These are phyloP conservation scores for Wickerhamomyces queroliae DNA, from an alignment of 805 yeast genomes.

Conservation along the genomic window DNA sequence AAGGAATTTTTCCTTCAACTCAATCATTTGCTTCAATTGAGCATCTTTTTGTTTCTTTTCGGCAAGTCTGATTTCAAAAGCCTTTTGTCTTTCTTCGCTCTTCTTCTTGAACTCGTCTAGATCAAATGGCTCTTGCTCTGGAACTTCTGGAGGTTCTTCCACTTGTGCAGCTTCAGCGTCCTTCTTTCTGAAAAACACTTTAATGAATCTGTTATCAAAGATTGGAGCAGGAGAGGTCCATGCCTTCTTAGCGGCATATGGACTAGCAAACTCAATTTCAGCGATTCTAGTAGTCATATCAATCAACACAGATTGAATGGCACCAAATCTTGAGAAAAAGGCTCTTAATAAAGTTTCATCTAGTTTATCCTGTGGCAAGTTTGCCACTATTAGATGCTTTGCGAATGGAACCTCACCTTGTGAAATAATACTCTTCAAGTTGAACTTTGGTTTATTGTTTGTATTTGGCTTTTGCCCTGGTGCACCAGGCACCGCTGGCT, in stretches of 20 bases:
- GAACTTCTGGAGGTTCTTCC: slow-evolving; percentile 2
- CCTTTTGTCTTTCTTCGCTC: slow-evolving; percentile 35
- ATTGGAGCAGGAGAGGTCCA: slow-evolving; percentile 38
- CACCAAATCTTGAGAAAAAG: slow-evolving; percentile 38
- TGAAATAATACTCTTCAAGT: slow-evolving; percentile 4
- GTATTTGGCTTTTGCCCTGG: slow-evolving; percentile 1
- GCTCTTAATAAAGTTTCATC: slow-evolving; percentile 25
- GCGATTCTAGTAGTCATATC: slow-evolving; percentile 25
- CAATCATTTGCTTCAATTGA: slow-evolving; percentile 26
- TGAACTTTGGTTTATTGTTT: slow-evolving; percentile 4
- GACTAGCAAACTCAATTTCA: slow-evolving; percentile 31
- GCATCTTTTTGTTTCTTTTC: slow-evolving; percentile 28
- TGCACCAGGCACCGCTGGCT: not conserved
- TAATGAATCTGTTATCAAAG: slow-evolving; percentile 43
- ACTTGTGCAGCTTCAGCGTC: slow-evolving; percentile 1
- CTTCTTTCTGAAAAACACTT: slow-evolving; percentile 34
- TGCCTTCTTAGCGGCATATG: slow-evolving; percentile 34
- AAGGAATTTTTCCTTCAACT: slow-evolving; percentile 29
- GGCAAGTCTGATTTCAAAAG: slow-evolving; percentile 32
- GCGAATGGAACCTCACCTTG: slow-evolving; percentile 8
- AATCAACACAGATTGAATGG: slow-evolving; percentile 24
- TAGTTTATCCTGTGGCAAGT: slow-evolving; percentile 36
- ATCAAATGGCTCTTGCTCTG: slow-evolving; percentile 19
- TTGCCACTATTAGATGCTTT: slow-evolving; percentile 30
- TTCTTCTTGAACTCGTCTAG: slow-evolving; percentile 29